Percentiles rank a stretch among this genome's conserved stretches.
Evolutionary conservation across 352 stramenopile genomes (phyloP).

Genomic region (Phytopythium vexans): DNA sequence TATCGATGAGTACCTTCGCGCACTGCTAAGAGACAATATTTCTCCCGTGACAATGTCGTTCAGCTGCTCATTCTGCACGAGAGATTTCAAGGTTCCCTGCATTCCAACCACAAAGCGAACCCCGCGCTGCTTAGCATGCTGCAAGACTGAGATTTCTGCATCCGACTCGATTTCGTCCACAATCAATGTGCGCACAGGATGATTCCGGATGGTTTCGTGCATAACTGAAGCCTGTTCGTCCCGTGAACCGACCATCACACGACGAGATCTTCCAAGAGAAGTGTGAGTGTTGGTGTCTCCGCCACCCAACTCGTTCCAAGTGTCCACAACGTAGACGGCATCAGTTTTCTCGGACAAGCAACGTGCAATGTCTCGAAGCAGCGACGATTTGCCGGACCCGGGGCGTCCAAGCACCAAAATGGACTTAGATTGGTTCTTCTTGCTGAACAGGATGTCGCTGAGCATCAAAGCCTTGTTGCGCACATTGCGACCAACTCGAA

Average conservation of each 20-base stretch:
- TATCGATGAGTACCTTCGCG: too few species aligned
- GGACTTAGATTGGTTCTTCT: not conserved
- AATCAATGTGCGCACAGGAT: not conserved
- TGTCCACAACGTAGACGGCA: conserved; percentile 1
- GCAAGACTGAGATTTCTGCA: not conserved
- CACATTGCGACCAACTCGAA: not conserved
- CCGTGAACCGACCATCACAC: not conserved
- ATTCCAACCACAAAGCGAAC: not conserved
- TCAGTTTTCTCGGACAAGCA: not conserved
- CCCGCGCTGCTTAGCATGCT: not conserved
- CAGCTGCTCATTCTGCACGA: too few species aligned
- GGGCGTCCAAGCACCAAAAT: not conserved
- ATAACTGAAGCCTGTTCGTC: not conserved
- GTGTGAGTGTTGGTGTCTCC: not conserved
- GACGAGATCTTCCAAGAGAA: not conserved
- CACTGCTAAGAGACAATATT: too few species aligned
- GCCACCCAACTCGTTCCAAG: conserved; percentile 1
- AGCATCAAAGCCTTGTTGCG: conserved; percentile 1
- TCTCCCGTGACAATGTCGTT: too few species aligned
- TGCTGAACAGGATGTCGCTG: not conserved
- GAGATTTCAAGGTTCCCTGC: too few species aligned
- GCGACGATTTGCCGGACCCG: not conserved
- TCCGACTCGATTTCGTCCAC: not conserved
- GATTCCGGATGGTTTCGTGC: not conserved
- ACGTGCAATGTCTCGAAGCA: conserved; percentile 5